Percentiles rank a stretch among this genome's conserved stretches.
These are phyloP conservation scores for Hamamelis virginiana DNA, from an alignment of 164 flowering plant genomes.

Conservation along the genomic window DNA sequence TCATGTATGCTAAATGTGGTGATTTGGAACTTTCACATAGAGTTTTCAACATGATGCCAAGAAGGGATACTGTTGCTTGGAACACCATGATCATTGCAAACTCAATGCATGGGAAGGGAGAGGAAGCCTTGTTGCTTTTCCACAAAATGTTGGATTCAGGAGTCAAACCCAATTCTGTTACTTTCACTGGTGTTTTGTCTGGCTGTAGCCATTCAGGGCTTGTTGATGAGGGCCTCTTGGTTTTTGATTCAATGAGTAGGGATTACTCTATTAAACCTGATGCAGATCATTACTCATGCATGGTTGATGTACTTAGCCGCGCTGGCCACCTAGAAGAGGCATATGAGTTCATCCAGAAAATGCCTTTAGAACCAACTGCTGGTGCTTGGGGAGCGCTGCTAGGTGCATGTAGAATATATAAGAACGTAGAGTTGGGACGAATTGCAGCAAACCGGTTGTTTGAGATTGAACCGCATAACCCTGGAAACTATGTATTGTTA, in stretches of 20 bases:
- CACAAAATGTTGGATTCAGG: slow-evolving; percentile 46
- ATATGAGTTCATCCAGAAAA: slow-evolving; percentile 43
- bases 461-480: slow-evolving; percentile 61
- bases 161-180: slow-evolving; percentile 49
- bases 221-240: slow-evolving; percentile 41
- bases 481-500: slow-evolving; percentile 57
- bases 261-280: slow-evolving; percentile 45
- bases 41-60: slow-evolving; percentile 37
- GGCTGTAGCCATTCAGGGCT: slow-evolving; percentile 61
- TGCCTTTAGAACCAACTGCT: slow-evolving; percentile 56
- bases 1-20: slow-evolving; percentile 69
- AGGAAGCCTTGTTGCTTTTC: slow-evolving; percentile 46
- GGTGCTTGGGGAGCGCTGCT: slow-evolving; percentile 69
- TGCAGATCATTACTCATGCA: slow-evolving; percentile 53
- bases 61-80: slow-evolving; percentile 56
- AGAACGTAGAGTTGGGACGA: slow-evolving; percentile 49
- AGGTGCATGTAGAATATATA: slow-evolving; percentile 56
- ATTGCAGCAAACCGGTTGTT: slow-evolving; percentile 49
- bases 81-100: slow-evolving; percentile 62
- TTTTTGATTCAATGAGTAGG: slow-evolving; percentile 45
- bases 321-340: slow-evolving; percentile 57
- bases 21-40: slow-evolving; percentile 34
- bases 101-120: slow-evolving; percentile 63
- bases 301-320: slow-evolving; percentile 62
- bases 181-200: slow-evolving; percentile 52